Base-by-base conservation (phyloP, 106 monocot species). In the Posidonia australis region DNA sequence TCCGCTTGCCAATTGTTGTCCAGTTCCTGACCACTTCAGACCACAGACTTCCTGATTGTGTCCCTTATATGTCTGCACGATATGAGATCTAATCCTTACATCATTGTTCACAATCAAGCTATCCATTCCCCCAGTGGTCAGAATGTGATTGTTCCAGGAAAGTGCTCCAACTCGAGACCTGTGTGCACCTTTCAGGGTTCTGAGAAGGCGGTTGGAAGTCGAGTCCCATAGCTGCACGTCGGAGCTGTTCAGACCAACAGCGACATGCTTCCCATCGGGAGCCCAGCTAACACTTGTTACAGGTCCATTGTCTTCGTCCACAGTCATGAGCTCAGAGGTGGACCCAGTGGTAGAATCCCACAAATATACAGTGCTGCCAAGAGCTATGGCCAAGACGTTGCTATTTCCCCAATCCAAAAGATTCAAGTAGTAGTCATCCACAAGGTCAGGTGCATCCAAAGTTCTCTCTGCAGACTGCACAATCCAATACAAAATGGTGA, bases 61-160 rank as follows among this genome's bases (percentile, higher is more conserved):
- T 13, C 54, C 67, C 16, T 31, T 67, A 54, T 67, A 67, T 20
- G 67, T 67, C 24, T 54, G 28, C 21, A 54, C 41, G 10, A 67
- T 44, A 31, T 43, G 67, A 44, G 53, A 54, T 42, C 53, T 67
- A 9, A 67, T 19, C 28, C 67, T 25, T 0, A 67, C 42, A 36
- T 67, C 67, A 17, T 67, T 67, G 52, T 54, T 53, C 1, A 67
- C 67, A 7, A 67, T 51, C 44, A 72, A 13, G n/a, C 63, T 36
- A n/a, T 72, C 63, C 63, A 64, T 54, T 18, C 42, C 52, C 25
- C 72, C 63, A 0, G 52, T 64, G 5, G 63, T 54, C 54, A 72
- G 52, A 18, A 72, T 18, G 43, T 72, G 63, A 42, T 67, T 67
- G 55, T 67, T 67, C 67, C 67, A 67, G 13, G 54, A 54, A 30